These are phyloP conservation scores for Lyophyllum shimeji DNA, from an alignment of 768 basidiomycete genomes.

Conservation along the genomic window DNA sequence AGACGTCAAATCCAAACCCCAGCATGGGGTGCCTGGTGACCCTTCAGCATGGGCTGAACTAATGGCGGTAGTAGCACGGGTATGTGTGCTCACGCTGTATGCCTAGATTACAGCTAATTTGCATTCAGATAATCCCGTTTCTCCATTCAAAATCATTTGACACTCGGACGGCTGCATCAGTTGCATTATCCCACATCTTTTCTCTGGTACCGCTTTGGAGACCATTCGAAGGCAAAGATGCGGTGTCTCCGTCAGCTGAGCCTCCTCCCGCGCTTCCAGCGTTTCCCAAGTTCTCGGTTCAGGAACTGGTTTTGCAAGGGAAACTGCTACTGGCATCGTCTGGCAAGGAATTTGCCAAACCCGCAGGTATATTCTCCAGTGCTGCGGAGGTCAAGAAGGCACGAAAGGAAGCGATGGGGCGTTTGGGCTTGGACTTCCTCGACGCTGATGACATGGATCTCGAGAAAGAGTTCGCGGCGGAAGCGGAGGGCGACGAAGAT, in stretches of 20 bases:
- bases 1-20: conserved; percentile 64
- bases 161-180: conserved; percentile 85
- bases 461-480: conserved; percentile 75
- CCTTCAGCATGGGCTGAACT: conserved; percentile 87
- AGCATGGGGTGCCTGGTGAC: conserved; percentile 59
- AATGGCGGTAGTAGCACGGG: conserved; percentile 87
- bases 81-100: conserved; percentile 33
- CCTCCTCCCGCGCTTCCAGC: conserved; percentile 41
- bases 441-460: conserved; percentile 85
- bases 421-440: conserved; percentile 85
- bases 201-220: conserved; percentile 80
- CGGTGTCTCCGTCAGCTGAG: conserved; percentile 23
- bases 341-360: conserved; percentile 87
- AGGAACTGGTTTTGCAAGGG: conserved; percentile 72
- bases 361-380: conserved; percentile 67
- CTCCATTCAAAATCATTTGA: conserved; percentile 92
- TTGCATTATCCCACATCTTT: conserved; percentile 86
- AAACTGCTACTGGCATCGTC: conserved; percentile 86
- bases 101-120: conserved; percentile 8
- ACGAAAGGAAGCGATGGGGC: conserved; percentile 84
- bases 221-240: conserved; percentile 41
- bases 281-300: conserved; percentile 76
- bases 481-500: conserved; percentile 41
- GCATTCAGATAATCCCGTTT: conserved; percentile 78
- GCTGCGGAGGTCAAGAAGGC: conserved; percentile 83